phyloP scores from a whole-genome alignment of 139 green algal species.

The Nannochloris sp. region DNA sequence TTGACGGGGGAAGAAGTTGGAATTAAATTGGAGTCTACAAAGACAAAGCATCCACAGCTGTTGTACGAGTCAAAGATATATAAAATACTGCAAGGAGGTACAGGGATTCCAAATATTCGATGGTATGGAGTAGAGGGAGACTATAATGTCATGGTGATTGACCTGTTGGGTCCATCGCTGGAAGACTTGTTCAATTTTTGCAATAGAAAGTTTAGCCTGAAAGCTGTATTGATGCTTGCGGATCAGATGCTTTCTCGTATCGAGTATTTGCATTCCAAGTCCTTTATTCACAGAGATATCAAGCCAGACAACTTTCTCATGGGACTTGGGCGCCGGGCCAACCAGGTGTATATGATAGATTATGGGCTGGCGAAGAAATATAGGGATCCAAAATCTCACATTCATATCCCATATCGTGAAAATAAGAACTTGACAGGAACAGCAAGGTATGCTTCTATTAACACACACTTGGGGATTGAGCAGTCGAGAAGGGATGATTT shows the following conservation, averaged over 20 bases:
- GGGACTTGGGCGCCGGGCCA: constrained; percentile 93
- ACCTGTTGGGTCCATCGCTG: constrained; percentile 90
- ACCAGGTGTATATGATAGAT: constrained; percentile 99
- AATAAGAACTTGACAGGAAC: constrained; percentile 99
- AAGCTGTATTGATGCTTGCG: constrained; percentile 98
- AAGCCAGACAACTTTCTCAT: constrained; percentile 99
- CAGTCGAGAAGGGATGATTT: constrained; percentile 92
- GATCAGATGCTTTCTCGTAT: constrained; percentile 95
- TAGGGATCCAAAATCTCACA: constrained; percentile 94
- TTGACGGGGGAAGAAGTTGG: constrained; percentile 97
- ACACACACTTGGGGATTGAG: constrained; percentile 99
- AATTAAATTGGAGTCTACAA: constrained; percentile 93
- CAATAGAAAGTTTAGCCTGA: constrained; percentile 93
- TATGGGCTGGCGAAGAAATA: constrained; percentile 99
- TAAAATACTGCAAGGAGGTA: constrained; percentile 88
- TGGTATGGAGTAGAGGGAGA: constrained; percentile 99
- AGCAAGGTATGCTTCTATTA: constrained; percentile 97
- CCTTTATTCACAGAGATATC: constrained; percentile 98
- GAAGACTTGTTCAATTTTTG: constrained; percentile 99
- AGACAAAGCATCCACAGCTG: constrained; percentile 86
- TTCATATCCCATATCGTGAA: constrained; percentile 98
- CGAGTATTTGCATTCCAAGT: constrained; percentile 96
- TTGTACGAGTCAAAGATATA: constrained; percentile 94
- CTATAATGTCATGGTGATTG: constrained; percentile 99
- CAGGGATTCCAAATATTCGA: constrained; percentile 94